Evolutionary conservation across 1,139 yeast species (phyloP), one percentile per base, ranked within the genome.

Genomic region (Blastobotrys elegans): DNA sequence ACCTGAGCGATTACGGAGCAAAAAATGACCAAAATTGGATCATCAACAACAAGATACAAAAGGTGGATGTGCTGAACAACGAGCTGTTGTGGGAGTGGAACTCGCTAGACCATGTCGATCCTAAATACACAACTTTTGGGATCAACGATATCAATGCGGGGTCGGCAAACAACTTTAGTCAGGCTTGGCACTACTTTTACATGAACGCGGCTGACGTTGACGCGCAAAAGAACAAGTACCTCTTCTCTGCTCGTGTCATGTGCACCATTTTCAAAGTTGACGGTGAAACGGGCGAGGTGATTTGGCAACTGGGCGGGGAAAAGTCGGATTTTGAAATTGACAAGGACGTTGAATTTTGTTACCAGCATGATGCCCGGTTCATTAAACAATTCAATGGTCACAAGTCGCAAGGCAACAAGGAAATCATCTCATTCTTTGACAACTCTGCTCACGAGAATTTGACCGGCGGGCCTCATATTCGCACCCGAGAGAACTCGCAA

Each of bases 121-220:
- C 70, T 1, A 53, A 52, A 17, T 70, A 65, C 29, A 66, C 73
- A 1, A 61, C 62, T 26, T 50, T 68, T 20, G 46, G 61, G 20
- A 62, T 63, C 18, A 17, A n/a, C 22, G 36, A 33, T 7, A 72
- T 70, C 16, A 50, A 60, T 26, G 36, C 36, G 11, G 36, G 36
- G 6, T 10, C 13, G 11, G 73, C 72, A 1, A 57, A 51, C 48
- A 63, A 64, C 43, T 65, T 72, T 5, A 58, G 65, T 45, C 67
- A 64, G 52, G 72, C 74, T 3, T 70, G 72, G 71, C 74, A 70
- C 51, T 70, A 66, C 51, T 68, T 70, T 62, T 73, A 70, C 50
- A 68, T 70, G 51, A 70, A 70, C 47, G 68, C 73, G 1, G 69
- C 69, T 31, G 73, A 70, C 47, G 70, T 70, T 49, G 72, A 70